phyloP scores from a whole-genome alignment of 129 eudicot species.

The Scalesia atractyloides region DNA sequence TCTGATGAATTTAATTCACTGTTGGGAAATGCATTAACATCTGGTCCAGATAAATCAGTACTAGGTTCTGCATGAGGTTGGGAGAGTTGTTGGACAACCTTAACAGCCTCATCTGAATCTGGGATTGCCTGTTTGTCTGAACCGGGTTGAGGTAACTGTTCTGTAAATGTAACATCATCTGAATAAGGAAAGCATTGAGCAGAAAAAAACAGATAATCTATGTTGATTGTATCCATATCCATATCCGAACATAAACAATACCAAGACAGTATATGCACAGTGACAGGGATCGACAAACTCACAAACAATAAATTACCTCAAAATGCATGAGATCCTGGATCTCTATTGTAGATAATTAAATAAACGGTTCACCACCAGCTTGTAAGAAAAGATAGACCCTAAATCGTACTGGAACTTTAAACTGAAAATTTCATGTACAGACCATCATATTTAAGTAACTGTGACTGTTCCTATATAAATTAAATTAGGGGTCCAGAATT shows the following conservation, averaged over 20 bases:
- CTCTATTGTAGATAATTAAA: neutral
- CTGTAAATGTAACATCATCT: conserved; percentile 23
- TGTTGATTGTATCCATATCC: conserved; percentile 20
- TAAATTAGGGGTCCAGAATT: neutral
- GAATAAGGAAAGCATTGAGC: conserved; percentile 4
- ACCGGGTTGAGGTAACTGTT: conserved; percentile 25
- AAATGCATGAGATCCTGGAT: conserved; percentile 13
- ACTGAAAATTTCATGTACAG: neutral
- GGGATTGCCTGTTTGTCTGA: conserved; percentile 20
- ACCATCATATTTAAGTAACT: conserved; percentile 12
- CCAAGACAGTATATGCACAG: conserved; percentile 14
- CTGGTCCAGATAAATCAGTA: conserved; percentile 28
- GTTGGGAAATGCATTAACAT: conserved; percentile 33
- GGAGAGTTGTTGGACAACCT: conserved; percentile 16
- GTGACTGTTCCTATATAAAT: conserved; percentile 1
- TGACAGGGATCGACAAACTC: conserved; percentile 22
- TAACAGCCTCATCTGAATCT: conserved; percentile 26
- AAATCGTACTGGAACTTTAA: conserved; percentile 3
- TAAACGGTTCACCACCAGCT: neutral
- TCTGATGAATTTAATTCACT: conserved; percentile 36
- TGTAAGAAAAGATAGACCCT: neutral
- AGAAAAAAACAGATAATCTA: conserved; percentile 25
- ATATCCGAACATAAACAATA: conserved; percentile 17
- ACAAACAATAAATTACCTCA: conserved; percentile 2
- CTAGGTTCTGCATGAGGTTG: conserved; percentile 19